Conservation (phyloP, 2,329 filamentous ascomycete species). For the Aspergillus neotritici region DNA sequence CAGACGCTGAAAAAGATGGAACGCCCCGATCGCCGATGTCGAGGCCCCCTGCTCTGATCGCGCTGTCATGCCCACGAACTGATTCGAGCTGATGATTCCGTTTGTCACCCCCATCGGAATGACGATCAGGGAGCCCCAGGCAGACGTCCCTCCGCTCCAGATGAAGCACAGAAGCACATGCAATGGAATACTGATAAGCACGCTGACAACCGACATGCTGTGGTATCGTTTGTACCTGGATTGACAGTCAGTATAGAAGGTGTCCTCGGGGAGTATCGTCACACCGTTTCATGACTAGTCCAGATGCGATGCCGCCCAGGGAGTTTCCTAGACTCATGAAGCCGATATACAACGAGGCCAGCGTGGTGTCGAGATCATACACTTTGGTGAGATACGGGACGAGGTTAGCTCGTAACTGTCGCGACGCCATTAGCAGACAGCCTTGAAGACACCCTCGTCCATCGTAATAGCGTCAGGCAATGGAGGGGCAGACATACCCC, state of each 20-base stretch:
- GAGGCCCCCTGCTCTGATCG: neutral
- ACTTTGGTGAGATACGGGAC: too few species aligned
- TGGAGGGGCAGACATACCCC: neutral
- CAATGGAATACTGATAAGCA: neutral
- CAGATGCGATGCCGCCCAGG: too few species aligned
- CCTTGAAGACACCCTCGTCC: too few species aligned
- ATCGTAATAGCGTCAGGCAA: neutral
- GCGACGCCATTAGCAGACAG: too few species aligned
- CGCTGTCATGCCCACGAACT: conserved; percentile 2
- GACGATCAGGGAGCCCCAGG: conserved; percentile 1
- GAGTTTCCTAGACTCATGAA: too few species aligned
- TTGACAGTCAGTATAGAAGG: too few species aligned
- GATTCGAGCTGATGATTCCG: neutral
- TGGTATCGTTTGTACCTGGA: conserved; percentile 2
- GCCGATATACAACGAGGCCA: too few species aligned
- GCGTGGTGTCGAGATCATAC: too few species aligned
- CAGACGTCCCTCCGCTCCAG: neutral
- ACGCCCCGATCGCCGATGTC: conserved; percentile 1
- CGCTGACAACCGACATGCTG: neutral
- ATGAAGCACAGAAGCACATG: neutral
- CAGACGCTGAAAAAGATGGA: conserved; percentile 4
- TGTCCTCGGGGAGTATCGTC: too few species aligned
- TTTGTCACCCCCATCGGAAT: conserved; percentile 2
- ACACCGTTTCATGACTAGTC: too few species aligned
- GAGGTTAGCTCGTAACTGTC: too few species aligned